phyloP scores from a whole-genome alignment of 345 rosid genomes.

The Acer campestre region DNA sequence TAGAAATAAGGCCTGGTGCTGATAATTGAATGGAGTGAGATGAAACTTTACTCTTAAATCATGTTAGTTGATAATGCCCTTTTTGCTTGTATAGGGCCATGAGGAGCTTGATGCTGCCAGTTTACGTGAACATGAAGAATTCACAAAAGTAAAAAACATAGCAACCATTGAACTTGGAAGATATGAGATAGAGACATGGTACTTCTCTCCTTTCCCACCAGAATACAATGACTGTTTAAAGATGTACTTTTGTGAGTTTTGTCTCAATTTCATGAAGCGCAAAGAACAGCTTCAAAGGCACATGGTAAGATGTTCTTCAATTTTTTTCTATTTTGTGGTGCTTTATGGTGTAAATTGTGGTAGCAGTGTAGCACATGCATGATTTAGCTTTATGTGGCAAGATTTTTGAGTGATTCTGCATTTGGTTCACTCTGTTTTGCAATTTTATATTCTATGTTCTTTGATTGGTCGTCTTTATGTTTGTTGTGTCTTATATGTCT shows the following conservation, averaged over 20 bases:
- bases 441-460: background rate
- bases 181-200: conserved; percentile 99
- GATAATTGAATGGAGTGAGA: background rate
- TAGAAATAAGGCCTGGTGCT: background rate
- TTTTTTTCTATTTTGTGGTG: conserved; percentile 13
- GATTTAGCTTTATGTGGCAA: background rate
- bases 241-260: conserved; percentile 99
- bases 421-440: background rate
- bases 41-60: background rate
- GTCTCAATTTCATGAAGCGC: conserved; percentile 98
- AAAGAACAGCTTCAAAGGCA: conserved; percentile 99
- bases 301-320: conserved; percentile 65
- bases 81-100: conserved; percentile 63
- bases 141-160: conserved; percentile 97
- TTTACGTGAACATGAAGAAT: conserved; percentile 98
- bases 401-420: background rate
- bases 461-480: background rate
- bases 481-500: background rate
- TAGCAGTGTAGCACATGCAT: background rate
- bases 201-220: conserved; percentile 99
- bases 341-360: background rate
- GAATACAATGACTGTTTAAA: conserved; percentile 92
- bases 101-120: conserved; percentile 99
- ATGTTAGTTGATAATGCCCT: conserved; percentile 7
- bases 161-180: conserved; percentile 98